Conservation (phyloP, 192 early-diverging fungal genomes). For the Funneliformis mosseae region DNA sequence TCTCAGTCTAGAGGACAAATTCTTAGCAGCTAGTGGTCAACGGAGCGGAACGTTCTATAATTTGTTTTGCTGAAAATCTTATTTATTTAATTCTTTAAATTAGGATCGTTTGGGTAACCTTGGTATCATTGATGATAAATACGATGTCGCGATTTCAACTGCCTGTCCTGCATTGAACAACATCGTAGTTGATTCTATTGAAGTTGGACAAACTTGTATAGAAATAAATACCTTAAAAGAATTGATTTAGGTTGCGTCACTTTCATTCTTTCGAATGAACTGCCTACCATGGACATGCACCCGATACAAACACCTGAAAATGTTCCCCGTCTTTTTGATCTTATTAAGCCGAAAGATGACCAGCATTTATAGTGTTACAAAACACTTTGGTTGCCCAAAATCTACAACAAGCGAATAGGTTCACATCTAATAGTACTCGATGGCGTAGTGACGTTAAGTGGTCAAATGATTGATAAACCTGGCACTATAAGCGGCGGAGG, state of each 20-base stretch:
- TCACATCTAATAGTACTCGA: slow-evolving; percentile 83
- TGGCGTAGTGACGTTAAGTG: slow-evolving; percentile 89
- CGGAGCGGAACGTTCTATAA: not conserved
- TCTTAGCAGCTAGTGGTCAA: slow-evolving; percentile 66
- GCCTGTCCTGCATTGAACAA: slow-evolving; percentile 81
- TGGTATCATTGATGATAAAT: slow-evolving; percentile 92
- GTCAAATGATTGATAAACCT: slow-evolving; percentile 86
- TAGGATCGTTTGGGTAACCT: slow-evolving; percentile 91
- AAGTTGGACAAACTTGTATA: slow-evolving; percentile 84
- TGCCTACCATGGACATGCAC: slow-evolving; percentile 53
- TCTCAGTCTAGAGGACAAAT: slow-evolving; percentile 71
- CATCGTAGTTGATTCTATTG: slow-evolving; percentile 91
- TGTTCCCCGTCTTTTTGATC: slow-evolving; percentile 87
- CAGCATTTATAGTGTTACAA: slow-evolving; percentile 81
- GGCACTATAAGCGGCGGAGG: slow-evolving; percentile 97
- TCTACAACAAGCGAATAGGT: slow-evolving; percentile 80
- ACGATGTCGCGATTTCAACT: slow-evolving; percentile 95
- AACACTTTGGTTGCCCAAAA: slow-evolving; percentile 89
- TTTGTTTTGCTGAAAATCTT: not conserved
- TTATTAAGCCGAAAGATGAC: slow-evolving; percentile 77
- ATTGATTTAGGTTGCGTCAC: slow-evolving; percentile 85
- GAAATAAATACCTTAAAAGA: slow-evolving; percentile 83
- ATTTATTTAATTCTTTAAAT: not conserved
- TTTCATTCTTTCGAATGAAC: slow-evolving; percentile 81
- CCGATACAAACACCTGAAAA: slow-evolving; percentile 71